Evolutionary conservation across 768 basidiomycete species (phyloP).

Genomic region (Tulasnella sp.): DNA sequence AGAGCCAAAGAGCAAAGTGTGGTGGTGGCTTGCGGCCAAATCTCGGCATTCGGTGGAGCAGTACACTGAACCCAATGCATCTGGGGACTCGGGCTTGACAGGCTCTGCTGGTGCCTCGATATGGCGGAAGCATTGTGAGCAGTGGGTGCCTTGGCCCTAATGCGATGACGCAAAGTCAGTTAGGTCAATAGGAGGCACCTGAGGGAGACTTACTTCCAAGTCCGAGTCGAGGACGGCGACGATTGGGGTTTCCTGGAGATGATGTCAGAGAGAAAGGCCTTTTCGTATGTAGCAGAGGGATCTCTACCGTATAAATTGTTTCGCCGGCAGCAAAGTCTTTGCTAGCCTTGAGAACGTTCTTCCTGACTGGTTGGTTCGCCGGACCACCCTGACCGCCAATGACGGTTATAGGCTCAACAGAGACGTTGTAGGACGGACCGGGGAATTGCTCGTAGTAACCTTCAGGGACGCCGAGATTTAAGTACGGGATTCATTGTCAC

Average conservation of each 20-base stretch:
- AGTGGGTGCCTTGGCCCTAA: conserved; percentile 57
- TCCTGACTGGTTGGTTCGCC: conserved; percentile 25
- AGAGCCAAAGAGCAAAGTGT: conserved; percentile 64
- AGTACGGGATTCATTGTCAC: not conserved
- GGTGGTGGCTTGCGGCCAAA: conserved; percentile 49
- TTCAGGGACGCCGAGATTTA: conserved; percentile 16
- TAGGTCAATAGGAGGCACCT: not conserved
- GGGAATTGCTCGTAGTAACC: conserved; percentile 76
- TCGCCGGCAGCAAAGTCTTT: conserved; percentile 66
- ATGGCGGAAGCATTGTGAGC: conserved; percentile 61
- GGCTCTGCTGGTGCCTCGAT: conserved; percentile 38
- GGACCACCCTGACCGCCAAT: not conserved
- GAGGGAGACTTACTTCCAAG: conserved; percentile 30
- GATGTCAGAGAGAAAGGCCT: not conserved
- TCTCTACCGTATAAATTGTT: conserved; percentile 61
- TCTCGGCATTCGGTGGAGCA: conserved; percentile 64
- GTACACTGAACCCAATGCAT: conserved; percentile 53
- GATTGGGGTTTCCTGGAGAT: conserved; percentile 61
- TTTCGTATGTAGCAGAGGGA: not conserved
- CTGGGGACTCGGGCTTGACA: conserved; percentile 38
- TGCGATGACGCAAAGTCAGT: not conserved
- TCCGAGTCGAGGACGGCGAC: conserved; percentile 65
- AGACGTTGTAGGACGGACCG: conserved; percentile 60
- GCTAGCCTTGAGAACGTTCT: conserved; percentile 49
- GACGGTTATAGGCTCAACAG: conserved; percentile 36